phyloP scores from a whole-genome alignment of 768 basidiomycete genomes.

The Lepiota venenata region DNA sequence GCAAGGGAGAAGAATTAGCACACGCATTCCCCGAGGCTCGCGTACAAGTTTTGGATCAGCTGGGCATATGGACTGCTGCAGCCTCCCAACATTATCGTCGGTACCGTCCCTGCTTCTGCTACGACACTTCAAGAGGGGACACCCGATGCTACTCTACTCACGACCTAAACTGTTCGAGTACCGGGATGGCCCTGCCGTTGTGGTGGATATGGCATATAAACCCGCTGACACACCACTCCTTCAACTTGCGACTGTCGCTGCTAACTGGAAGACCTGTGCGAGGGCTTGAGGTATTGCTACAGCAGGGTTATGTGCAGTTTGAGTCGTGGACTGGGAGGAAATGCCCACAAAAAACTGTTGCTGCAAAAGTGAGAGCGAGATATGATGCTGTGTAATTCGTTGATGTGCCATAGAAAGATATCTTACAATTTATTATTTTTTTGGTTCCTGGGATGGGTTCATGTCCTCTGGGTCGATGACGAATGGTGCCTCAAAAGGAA shows the following conservation, averaged over 20 bases:
- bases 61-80: constrained; percentile 51
- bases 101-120: constrained; percentile 81
- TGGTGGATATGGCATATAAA: constrained; percentile 94
- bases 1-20: constrained; percentile 70
- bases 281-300: constrained; percentile 81
- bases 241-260: constrained; percentile 47
- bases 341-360: constrained; percentile 47
- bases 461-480: background rate
- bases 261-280: constrained; percentile 68
- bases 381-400: constrained; percentile 27
- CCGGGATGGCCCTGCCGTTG: constrained; percentile 49
- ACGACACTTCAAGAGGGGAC: constrained; percentile 31
- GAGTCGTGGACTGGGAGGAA: constrained; percentile 73
- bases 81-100: constrained; percentile 74
- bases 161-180: constrained; percentile 55
- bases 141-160: constrained; percentile 44
- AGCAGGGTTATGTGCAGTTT: constrained; percentile 88
- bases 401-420: background rate
- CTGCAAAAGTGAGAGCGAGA: constrained; percentile 43
- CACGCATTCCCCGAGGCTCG: constrained; percentile 61
- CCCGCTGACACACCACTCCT: constrained; percentile 84
- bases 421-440: background rate
- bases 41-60: constrained; percentile 55
- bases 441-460: background rate
- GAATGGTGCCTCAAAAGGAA: too few relatives aligned